Evolutionary conservation across 495 filamentous ascomycete species (phyloP), one percentile per base, ranked within the genome.

Genomic region (Diplogelasinospora grovesii): DNA sequence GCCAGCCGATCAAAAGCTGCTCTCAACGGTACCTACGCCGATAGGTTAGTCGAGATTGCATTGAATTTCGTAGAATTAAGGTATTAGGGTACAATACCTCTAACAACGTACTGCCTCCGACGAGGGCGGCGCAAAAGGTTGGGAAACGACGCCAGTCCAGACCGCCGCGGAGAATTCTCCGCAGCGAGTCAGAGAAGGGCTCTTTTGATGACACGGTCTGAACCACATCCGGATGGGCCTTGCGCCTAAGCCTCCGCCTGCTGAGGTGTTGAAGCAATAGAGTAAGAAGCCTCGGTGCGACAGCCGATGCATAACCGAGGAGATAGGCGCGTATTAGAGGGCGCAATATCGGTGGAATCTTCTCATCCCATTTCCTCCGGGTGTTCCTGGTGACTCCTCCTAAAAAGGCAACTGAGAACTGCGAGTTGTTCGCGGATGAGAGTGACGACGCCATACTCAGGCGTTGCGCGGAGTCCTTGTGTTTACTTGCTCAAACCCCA

Each of bases 71-170:
- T n/a, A n/a, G n/a, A n/a, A n/a, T n/a, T n/a, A n/a, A n/a, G n/a
- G n/a, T n/a, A n/a, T 24, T 37, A 5, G 8, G 35, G 8, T 9
- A 37, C 8, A 64, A 56, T 61, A 64, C 73, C 62, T 83, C 79
- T n/a, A 92, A 61, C 32, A 89, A 49, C 11, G 83, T 86, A 44
- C 81, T 86, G 21, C 85, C 83, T 24, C 85, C 86, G 31, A 90
- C 74, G 13, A 92, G 61, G 11, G 70, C 61, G 8, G 76, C 89
- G 62, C 89, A 94, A 56, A 88, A 92, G 5, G 86, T 78, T 22
- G 89, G 85, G 53, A 95, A 92, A 26, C 82, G 65, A 48, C 78
- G 70, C 45, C 62, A 54, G 43, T 71, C 70, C 22, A 76, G 50
- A 23, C 69, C 72, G 15, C 62, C 60, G 16, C 53, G 45, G 24